Base-by-base conservation (phyloP, 2,329 filamentous ascomycete genomes). In the Aaosphaeria pasadenensis region DNA sequence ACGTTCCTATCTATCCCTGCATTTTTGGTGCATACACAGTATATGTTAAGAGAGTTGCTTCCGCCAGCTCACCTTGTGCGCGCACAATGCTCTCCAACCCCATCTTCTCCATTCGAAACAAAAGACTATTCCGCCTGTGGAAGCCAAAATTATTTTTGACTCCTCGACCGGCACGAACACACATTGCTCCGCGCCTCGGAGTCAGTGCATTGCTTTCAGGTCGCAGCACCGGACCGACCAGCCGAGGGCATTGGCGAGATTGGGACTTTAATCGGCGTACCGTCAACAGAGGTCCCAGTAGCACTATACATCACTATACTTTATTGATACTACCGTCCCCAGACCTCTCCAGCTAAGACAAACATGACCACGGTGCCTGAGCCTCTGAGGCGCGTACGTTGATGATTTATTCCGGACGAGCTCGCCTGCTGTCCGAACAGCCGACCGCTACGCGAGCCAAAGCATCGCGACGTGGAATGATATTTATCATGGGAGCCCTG, bases 281-380 rank as follows among this genome's bases (percentile, higher is more conserved):
- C 55, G 53, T 52, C 46, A 55, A 58, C 44, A 46, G 35, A 38
- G 41, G 42, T 32, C 45, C 47, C 43, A 46, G 55, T 52, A 55
- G 55, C 57, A 56, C 53, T 59, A 50, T 56, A 54, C 49, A 53
- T 47, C 53, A 56, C 58, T 63, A 64, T 59, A 58, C 57, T 55
- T 44, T 44, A 56, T 62, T 52, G 48, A 57, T 62, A 51, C 49
- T 46, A 42, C 45, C 49, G 46, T 13, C 9, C 32, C 44, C 13
- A 40, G 42, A 52, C 47, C 35, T 33, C 42, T 45, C 53, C 51
- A 48, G 46, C 51, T 45, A 48, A 41, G 46, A 7, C 42, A 24
- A 44, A 44, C 30, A 49, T 50, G 52, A 43, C 7, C 24, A 30
- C 29, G 11, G 11, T 9, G 13, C 32, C 30, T 11, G 29, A 24